Base-by-base conservation (phyloP, 352 stramenopile genomes). In the Blastocystis hominis region DNA sequence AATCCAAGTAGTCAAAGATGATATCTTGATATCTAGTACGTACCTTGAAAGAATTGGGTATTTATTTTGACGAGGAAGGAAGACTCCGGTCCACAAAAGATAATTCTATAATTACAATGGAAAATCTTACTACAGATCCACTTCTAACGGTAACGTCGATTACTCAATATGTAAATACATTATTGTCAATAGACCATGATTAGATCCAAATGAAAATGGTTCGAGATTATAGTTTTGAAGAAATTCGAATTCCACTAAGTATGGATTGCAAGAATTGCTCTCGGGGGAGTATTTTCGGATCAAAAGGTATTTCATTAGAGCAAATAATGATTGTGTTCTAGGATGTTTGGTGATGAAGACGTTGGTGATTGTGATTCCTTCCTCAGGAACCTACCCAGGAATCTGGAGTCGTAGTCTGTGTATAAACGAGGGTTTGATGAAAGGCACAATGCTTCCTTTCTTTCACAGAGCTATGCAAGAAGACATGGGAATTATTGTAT, bases 361-460 rank as follows among this genome's bases (percentile, higher is more conserved):
- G 56, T 80, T 95, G 24, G 91, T 95, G 38, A 94, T 95, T 88
- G 92, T 95, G 1, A 92, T 92, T 6, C 92, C 94, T 3, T 94
- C 91, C 81, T 90, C 92, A 0, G 93, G 93, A 0, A 89, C 94
- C 15, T 94, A 93, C 46, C 93, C 93, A 0, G 93, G 93, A 2
- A 88, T 95, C 15, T 95, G 93, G 93, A 94, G 92, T 63, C 92
- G 93, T 3, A 92, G 92, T 0, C 86, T 95, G 3, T 91, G 94
- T 61, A 89, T 95, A 46, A 92, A 95, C 69, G 92, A 92, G 9
- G 93, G 93, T 34, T 91, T 95, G 77, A 92, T 94, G 87, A 92
- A 91, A 20, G 93, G 93, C 9, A 94, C 92, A 24, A 95, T 95
- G 93, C 90, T 95, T 79, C 91, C 93, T 62, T 95, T 94, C 87